Percentiles rank a stretch among this genome's conserved stretches.
These are phyloP conservation scores for Fusarium subglutinans DNA, from an alignment of 2,329 filamentous ascomycete genomes.

Conservation along the genomic window DNA sequence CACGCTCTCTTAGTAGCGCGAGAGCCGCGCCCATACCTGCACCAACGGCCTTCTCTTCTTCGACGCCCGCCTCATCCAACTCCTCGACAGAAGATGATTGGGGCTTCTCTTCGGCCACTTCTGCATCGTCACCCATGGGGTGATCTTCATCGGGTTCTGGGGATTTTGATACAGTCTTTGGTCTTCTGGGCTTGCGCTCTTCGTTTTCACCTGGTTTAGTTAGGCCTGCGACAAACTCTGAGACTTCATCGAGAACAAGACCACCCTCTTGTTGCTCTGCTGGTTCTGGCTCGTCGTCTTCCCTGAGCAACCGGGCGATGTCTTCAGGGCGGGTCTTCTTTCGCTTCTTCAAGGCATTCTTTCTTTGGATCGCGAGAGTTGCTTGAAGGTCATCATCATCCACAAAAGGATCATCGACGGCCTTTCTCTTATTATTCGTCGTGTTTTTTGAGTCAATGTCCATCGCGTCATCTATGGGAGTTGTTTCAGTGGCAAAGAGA, in stretches of 20 bases:
- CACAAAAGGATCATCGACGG: conserved; percentile 74
- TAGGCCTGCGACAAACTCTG: conserved; percentile 90
- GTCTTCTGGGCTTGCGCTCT: conserved; percentile 62
- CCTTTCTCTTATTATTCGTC: conserved; percentile 66
- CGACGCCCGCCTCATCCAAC: conserved; percentile 71
- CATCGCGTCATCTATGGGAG: conserved; percentile 65
- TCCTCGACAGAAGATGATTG: conserved; percentile 48
- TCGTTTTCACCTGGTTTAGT: conserved; percentile 71
- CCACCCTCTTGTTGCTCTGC: conserved; percentile 59
- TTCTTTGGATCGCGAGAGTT: conserved; percentile 82
- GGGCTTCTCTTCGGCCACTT: conserved; percentile 50
- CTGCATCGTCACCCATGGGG: conserved; percentile 53
- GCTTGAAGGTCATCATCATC: conserved; percentile 95
- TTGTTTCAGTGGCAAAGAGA: conserved; percentile 58
- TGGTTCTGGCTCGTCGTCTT: conserved; percentile 62
- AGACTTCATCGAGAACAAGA: conserved; percentile 93
- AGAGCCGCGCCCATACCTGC: conserved; percentile 85
- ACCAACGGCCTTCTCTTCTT: conserved; percentile 83
- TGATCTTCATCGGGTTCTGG: conserved; percentile 53
- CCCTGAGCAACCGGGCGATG: conserved; percentile 80
- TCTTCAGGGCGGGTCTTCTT: conserved; percentile 89
- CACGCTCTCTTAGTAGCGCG: conserved; percentile 83
- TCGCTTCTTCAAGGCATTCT: conserved; percentile 87
- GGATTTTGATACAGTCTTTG: conserved; percentile 47
- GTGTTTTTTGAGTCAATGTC: conserved; percentile 73